phyloP scores from a whole-genome alignment of 176 grass and related monocot genomes.

The Zoysia pacifica region DNA sequence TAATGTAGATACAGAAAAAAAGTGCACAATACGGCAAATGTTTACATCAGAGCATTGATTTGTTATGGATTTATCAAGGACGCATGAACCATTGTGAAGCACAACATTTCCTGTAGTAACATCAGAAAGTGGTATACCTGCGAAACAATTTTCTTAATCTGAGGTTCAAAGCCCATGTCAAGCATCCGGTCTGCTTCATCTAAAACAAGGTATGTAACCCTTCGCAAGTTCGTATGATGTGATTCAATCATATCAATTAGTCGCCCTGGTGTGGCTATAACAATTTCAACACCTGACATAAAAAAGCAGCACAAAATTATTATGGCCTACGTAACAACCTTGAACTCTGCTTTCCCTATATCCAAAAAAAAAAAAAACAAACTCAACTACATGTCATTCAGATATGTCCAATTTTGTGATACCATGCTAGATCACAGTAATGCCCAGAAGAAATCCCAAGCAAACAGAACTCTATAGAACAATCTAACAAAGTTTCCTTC shows the following conservation, averaged over 20 bases:
- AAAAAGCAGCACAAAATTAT: conserved; percentile 17
- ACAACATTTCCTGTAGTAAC: neutral
- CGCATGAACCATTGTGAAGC: neutral
- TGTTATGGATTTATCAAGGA: neutral
- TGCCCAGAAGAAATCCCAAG: conserved; percentile 2
- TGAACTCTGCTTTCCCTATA: neutral
- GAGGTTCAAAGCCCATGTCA: conserved; percentile 99
- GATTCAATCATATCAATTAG: conserved; percentile 99
- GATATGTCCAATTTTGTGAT: neutral
- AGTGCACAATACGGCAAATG: neutral
- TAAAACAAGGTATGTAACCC: conserved; percentile 98
- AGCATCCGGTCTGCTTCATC: conserved; percentile 97
- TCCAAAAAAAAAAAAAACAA: neutral
- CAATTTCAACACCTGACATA: conserved; percentile 82
- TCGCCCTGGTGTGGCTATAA: conserved; percentile 98
- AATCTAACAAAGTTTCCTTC: conserved; percentile 6
- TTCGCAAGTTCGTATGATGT: conserved; percentile 89
- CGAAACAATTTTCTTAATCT: conserved; percentile 98
- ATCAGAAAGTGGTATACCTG: conserved; percentile 53
- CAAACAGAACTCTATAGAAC: neutral
- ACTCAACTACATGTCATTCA: neutral
- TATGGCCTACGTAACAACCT: neutral
- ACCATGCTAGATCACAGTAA: neutral
- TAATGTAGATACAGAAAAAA: conserved; percentile 16
- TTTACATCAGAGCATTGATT: neutral